These are phyloP conservation scores for Hypomontagnella monticulosa DNA, from an alignment of 495 filamentous ascomycete species.

Conservation along the genomic window DNA sequence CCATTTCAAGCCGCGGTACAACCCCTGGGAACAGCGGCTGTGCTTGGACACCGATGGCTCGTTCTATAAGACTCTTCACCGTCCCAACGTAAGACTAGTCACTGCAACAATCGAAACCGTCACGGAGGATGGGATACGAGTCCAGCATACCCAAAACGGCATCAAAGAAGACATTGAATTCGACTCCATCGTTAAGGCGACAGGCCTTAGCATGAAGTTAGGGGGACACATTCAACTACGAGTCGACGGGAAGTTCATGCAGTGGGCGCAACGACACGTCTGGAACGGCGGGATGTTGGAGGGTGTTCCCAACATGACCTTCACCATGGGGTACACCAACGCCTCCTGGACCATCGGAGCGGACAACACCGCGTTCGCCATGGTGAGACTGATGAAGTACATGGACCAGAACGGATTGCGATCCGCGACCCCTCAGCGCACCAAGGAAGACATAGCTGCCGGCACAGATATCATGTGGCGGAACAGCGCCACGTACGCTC, in stretches of 20 bases:
- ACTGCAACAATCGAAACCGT: constrained; percentile 68
- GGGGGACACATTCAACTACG: constrained; percentile 58
- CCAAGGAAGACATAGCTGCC: background rate
- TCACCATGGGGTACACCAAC: constrained; percentile 67
- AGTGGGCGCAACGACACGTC: constrained; percentile 57
- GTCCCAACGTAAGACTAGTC: constrained; percentile 62
- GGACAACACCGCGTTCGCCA: constrained; percentile 42
- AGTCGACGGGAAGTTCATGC: constrained; percentile 63
- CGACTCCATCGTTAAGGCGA: constrained; percentile 73
- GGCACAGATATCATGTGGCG: background rate
- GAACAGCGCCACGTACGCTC: background rate
- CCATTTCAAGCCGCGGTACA: constrained; percentile 70
- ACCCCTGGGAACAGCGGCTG: constrained; percentile 73
- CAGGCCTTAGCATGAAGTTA: constrained; percentile 66
- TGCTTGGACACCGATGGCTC: constrained; percentile 70
- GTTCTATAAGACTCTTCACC: constrained; percentile 65
- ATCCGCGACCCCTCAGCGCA: background rate
- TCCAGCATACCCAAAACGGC: constrained; percentile 33
- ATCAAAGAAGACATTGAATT: constrained; percentile 60
- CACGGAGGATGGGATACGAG: constrained; percentile 59
- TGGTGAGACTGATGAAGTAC: background rate
- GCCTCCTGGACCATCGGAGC: constrained; percentile 69
- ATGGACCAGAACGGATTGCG: background rate
- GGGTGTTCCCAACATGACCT: constrained; percentile 66
- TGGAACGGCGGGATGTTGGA: constrained; percentile 70